Percentiles rank a stretch among this genome's conserved stretches.
These are phyloP conservation scores for Russula abietina DNA, from an alignment of 768 basidiomycete species.

Conservation along the genomic window DNA sequence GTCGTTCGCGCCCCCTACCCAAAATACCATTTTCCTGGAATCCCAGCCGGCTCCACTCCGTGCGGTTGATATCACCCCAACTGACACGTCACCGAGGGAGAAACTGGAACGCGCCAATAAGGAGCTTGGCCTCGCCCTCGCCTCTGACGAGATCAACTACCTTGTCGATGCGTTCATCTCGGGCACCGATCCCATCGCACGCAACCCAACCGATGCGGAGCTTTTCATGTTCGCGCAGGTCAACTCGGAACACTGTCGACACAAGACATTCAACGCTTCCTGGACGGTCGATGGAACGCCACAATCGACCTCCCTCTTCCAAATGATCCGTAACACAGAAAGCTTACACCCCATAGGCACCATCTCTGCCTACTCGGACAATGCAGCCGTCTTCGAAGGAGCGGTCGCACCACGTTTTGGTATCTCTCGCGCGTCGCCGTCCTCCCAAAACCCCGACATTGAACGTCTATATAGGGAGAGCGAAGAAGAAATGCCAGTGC, in stretches of 20 bases:
- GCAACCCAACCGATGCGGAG: conserved; percentile 95
- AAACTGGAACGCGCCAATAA: conserved; percentile 74
- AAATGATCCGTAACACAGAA: conserved; percentile 98
- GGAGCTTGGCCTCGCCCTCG: conserved; percentile 84
- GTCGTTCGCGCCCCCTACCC: conserved; percentile 51
- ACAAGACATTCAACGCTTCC: conserved; percentile 98
- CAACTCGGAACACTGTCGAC: conserved; percentile 99
- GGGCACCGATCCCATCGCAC: conserved; percentile 56
- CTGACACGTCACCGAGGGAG: conserved; percentile 43
- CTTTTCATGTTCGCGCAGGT: conserved; percentile 99
- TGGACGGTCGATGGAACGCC: conserved; percentile 80
- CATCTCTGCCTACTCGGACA: conserved; percentile 96
- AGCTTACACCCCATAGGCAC: conserved; percentile 67
- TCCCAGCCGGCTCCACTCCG: conserved; percentile 61
- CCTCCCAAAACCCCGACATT: conserved; percentile 24
- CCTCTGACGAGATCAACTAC: conserved; percentile 82
- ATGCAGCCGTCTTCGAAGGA: conserved; percentile 90
- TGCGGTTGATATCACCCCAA: conserved; percentile 53
- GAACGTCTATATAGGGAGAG: conserved; percentile 45
- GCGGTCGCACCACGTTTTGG: conserved; percentile 69
- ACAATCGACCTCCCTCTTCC: conserved; percentile 74
- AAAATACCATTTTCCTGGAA: conserved; percentile 53
- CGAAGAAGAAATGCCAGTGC: conserved; percentile 74
- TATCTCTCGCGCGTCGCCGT: conserved; percentile 33
- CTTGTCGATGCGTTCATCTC: conserved; percentile 82